Evolutionary conservation across 2,329 filamentous ascomycete species (phyloP), one percentile per base, ranked within the genome.

Genomic region (Myriosclerotinia duriaeana): DNA sequence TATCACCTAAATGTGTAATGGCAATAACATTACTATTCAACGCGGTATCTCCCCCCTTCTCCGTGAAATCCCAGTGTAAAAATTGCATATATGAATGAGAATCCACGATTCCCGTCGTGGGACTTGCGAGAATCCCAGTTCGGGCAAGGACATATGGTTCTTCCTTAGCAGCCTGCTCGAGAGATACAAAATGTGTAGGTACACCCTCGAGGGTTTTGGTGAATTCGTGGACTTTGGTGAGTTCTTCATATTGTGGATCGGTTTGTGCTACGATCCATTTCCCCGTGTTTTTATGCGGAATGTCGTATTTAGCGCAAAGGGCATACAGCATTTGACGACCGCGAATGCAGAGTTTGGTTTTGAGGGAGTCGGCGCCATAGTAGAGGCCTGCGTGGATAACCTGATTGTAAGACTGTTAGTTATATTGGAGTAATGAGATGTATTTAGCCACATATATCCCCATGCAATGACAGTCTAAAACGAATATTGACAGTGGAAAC

Each of bases 241-340:
- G 85, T 54, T 74, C 73, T 62, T 74, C 71, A 61, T 66, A 72
- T 69, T 98, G 91, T 56, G 79, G 80, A 1, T 83, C 82, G 63
- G 87, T 89, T 80, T 98, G 95, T 0, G 94, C 94, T 1, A 98
- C 91, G 73, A 98, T 90, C 93, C 94, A 97, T 81, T 97, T 98
- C 68, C 93, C 93, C 34, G 87, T 90, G 76, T 89, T 89, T 64
- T 83, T 83, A 78, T 95, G 85, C 0, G 87, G 86, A 61, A 99
- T 89, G 66, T 78, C 78, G 73, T 91, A 81, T 66, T 80, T 80
- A 6, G 80, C 78, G 80, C 94, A 97, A 53, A 96, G 85, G 5
- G 82, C 83, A 79, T 99, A 99, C 67, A 98, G 82, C 76, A 92
- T 82, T 42, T 88, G 76, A 72, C 89, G 89, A 68, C 95, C 95